A percentile compares a stretch with the other conserved stretches of the same genome.
These are phyloP conservation scores for Tylopilus orsonianus DNA, from an alignment of 1,284 basidiomycete species.

Conservation along the genomic window DNA sequence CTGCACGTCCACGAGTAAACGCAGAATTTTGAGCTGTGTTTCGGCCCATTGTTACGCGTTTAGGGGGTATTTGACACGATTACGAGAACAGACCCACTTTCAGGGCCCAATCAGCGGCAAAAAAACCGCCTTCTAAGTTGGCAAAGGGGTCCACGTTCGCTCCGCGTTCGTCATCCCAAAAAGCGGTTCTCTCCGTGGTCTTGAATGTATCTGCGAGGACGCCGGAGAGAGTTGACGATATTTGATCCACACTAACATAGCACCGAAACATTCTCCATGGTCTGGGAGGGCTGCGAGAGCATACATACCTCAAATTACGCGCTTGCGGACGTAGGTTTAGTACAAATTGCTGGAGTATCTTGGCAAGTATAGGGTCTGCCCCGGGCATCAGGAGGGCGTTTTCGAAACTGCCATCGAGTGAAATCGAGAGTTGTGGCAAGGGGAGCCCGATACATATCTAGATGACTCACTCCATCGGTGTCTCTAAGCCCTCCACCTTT, in stretches of 20 bases:
- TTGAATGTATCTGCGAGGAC: slow-evolving; percentile 72
- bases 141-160: slow-evolving; percentile 72
- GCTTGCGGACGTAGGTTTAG: slow-evolving; percentile 77
- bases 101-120: slow-evolving; percentile 70
- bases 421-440: slow-evolving; percentile 34
- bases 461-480: slow-evolving; percentile 72
- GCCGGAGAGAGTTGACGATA: slow-evolving; percentile 64
- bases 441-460: slow-evolving; percentile 9
- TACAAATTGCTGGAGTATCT: slow-evolving; percentile 71
- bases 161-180: slow-evolving; percentile 69
- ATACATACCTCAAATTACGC: slow-evolving; percentile 76
- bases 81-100: slow-evolving; percentile 54
- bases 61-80: slow-evolving; percentile 29
- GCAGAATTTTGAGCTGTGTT: slow-evolving; percentile 72
- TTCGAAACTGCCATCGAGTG: slow-evolving; percentile 58
- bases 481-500: slow-evolving; percentile 74
- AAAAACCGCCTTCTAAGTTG: slow-evolving; percentile 63
- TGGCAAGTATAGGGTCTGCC: slow-evolving; percentile 67
- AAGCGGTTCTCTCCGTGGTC: slow-evolving; percentile 67
- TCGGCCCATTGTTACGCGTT: slow-evolving; percentile 30
- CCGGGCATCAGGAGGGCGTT: slow-evolving; percentile 68
- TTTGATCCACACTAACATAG: slow-evolving; percentile 64
- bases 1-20: slow-evolving; percentile 78
- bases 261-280: slow-evolving; percentile 33
- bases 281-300: slow-evolving; percentile 27